These are phyloP conservation scores for Sporothrix euskadiensis DNA, from an alignment of 2,329 filamentous ascomycete species.

Conservation along the genomic window DNA sequence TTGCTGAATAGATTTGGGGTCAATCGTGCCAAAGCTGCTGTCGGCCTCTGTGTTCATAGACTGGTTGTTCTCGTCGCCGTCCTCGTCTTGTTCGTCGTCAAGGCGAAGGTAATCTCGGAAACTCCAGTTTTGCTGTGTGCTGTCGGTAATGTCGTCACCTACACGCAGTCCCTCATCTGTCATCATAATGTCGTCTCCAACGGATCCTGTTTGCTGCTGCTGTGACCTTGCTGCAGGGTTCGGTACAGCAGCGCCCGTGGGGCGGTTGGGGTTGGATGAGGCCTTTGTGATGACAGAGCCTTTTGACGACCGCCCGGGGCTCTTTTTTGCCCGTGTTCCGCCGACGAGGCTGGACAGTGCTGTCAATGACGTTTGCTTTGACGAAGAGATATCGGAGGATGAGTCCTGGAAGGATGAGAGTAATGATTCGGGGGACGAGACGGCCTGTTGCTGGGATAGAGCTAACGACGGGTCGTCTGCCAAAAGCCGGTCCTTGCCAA, in stretches of 20 bases:
- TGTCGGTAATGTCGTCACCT: conserved; percentile 37
- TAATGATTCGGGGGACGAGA: conserved; percentile 34
- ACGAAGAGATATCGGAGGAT: conserved; percentile 53
- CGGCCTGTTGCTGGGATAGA: conserved; percentile 26
- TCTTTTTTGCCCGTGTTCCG: conserved; percentile 27
- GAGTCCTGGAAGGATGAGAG: conserved; percentile 48
- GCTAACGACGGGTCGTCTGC: conserved; percentile 25
- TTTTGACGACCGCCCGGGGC: conserved; percentile 36
- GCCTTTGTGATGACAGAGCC: conserved; percentile 27
- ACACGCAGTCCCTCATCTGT: conserved; percentile 36
- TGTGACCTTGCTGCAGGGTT: background rate
- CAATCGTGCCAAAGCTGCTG: conserved; percentile 36
- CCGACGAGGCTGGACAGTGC: conserved; percentile 30
- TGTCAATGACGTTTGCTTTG: conserved; percentile 33
- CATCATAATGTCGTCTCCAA: conserved; percentile 46
- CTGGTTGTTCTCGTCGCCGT: conserved; percentile 33
- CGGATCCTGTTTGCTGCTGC: background rate
- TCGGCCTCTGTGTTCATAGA: conserved; percentile 31
- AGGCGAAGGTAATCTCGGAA: conserved; percentile 42
- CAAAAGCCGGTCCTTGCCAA: conserved; percentile 26
- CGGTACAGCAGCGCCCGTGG: background rate
- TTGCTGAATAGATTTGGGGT: conserved; percentile 40
- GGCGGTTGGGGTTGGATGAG: background rate
- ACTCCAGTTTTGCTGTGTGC: conserved; percentile 45
- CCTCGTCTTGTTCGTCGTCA: conserved; percentile 44